These are phyloP conservation scores for Spongispora temasekensis DNA, from an alignment of 1,284 basidiomycete species.

Conservation along the genomic window DNA sequence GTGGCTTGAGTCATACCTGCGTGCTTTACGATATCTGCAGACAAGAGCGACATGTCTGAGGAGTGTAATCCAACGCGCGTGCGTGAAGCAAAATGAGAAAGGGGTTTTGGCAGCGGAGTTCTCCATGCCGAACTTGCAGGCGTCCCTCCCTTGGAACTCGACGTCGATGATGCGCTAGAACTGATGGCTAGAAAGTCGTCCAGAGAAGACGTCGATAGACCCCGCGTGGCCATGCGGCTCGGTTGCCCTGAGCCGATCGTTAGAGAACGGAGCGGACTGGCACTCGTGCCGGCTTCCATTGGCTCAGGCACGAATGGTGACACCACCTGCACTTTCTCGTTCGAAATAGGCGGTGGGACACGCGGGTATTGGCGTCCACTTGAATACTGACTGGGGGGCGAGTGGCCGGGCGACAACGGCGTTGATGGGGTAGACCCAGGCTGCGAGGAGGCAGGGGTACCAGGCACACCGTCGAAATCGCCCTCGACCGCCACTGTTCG, in stretches of 20 bases:
- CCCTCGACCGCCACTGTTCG: slow-evolving; percentile 51
- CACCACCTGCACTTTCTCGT: slow-evolving; percentile 43
- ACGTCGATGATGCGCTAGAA: slow-evolving; percentile 30
- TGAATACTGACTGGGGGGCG: slow-evolving; percentile 6
- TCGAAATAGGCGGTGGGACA: slow-evolving; percentile 35
- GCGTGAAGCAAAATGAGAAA: slow-evolving; percentile 15
- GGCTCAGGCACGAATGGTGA: slow-evolving; percentile 40
- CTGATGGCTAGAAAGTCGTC: slow-evolving; percentile 35
- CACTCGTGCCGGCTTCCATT: slow-evolving; percentile 41
- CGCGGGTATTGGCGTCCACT: slow-evolving; percentile 23
- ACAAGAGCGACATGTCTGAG: slow-evolving; percentile 14
- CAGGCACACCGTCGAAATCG: slow-evolving; percentile 51
- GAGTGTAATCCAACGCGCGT: slow-evolving; percentile 11
- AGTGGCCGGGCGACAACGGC: slow-evolving; percentile 4
- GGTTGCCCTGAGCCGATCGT: slow-evolving; percentile 10
- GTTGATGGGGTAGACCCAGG: slow-evolving; percentile 10
- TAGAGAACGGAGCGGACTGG: slow-evolving; percentile 24
- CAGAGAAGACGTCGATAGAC: slow-evolving; percentile 23
- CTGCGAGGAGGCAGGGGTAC: slow-evolving; percentile 16
- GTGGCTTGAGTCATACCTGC: neutral
- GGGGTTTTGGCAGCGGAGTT: slow-evolving; percentile 21
- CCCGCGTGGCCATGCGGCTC: slow-evolving; percentile 9
- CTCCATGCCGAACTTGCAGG: slow-evolving; percentile 32
- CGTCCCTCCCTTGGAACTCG: slow-evolving; percentile 14
- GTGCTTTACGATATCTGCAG: slow-evolving; percentile 15